Evolutionary conservation across 148 eudicot species (phyloP).

Genomic region (Bassia scoparia): DNA sequence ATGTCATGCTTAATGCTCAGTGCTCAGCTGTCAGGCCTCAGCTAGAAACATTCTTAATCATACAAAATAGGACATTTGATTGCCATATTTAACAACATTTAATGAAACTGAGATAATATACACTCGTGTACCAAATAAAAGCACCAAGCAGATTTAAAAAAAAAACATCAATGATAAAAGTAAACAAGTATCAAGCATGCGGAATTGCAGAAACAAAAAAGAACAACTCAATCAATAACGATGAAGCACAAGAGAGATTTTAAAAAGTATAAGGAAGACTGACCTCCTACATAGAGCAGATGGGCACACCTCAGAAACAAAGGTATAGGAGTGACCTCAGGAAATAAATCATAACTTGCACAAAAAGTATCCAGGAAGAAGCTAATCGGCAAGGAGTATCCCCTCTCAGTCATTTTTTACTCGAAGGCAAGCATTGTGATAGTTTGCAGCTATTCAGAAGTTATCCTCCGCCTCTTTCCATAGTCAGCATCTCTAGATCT

Average conservation of each 20-base stretch:
- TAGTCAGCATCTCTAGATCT: slow-evolving; percentile 77
- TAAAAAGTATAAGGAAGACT: slow-evolving; percentile 10
- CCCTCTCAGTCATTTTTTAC: slow-evolving; percentile 8
- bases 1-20: background rate
- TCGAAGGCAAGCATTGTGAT: background rate
- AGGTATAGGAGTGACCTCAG: slow-evolving; percentile 11
- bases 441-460: slow-evolving; percentile 38
- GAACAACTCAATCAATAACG: background rate
- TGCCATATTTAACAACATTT: no score
- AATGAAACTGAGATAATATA: background rate
- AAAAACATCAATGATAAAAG: background rate
- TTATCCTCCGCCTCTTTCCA: slow-evolving; percentile 61
- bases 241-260: background rate
- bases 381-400: slow-evolving; percentile 12
- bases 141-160: background rate
- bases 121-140: background rate
- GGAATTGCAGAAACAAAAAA: background rate
- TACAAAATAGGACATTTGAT: no score
- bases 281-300: slow-evolving; percentile 24
- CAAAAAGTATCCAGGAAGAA: slow-evolving; percentile 18
- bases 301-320: slow-evolving; percentile 16
- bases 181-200: background rate
- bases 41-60: background rate
- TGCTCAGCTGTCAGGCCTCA: background rate
- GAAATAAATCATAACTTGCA: slow-evolving; percentile 22